Conservation (phyloP, 495 filamentous ascomycete species). For the Penicillium steckii region DNA sequence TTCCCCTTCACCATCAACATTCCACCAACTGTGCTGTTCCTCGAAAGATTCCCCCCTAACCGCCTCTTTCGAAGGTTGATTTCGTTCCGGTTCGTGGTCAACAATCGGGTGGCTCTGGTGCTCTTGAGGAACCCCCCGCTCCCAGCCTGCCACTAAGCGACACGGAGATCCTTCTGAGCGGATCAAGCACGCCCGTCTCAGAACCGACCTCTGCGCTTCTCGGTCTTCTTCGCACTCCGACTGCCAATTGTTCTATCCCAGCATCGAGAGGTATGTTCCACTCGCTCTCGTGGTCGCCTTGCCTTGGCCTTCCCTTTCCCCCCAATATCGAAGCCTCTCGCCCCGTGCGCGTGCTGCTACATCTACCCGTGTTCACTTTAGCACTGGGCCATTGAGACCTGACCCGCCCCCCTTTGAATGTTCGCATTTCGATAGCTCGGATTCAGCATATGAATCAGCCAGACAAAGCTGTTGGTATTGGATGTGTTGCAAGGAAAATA, state of each 20-base stretch:
- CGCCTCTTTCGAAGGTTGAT: not conserved
- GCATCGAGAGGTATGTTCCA: conserved; percentile 20
- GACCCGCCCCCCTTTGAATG: not conserved
- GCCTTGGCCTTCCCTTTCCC: conserved; percentile 7
- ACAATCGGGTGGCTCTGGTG: conserved; percentile 21
- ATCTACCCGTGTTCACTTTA: conserved; percentile 16
- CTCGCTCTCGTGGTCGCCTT: not conserved
- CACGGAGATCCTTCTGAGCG: conserved; percentile 42
- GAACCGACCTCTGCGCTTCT: conserved; percentile 26
- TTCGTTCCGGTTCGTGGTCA: conserved; percentile 12
- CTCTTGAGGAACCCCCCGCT: conserved; percentile 33
- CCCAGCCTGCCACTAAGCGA: conserved; percentile 46
- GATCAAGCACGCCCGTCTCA: conserved; percentile 34
- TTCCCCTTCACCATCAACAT: conserved; percentile 10
- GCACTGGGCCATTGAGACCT: conserved; percentile 16
- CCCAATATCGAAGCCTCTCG: conserved; percentile 15
- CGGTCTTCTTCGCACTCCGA: conserved; percentile 1
- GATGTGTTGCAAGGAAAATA: conserved; percentile 16
- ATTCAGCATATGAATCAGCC: not conserved
- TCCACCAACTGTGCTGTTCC: conserved; percentile 1
- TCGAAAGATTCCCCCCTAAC: conserved; percentile 1
- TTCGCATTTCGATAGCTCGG: not conserved
- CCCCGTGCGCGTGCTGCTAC: conserved; percentile 30
- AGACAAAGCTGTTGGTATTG: conserved; percentile 1
- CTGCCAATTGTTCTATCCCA: conserved; percentile 22